Conservation (phyloP, 345 rosid genomes). For the Dipteronia sinensis region DNA sequence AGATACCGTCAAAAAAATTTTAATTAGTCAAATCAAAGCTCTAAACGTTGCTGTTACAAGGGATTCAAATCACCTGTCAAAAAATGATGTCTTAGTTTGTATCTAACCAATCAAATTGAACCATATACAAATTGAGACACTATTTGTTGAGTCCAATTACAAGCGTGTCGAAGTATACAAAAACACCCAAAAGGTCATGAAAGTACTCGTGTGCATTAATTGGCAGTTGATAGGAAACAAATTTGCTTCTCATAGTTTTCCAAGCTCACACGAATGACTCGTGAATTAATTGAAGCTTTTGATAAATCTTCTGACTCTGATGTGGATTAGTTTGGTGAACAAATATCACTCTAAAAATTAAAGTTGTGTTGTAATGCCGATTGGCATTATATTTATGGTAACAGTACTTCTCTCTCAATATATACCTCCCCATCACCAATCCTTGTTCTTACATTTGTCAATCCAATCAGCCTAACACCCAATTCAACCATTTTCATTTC, state of each 20-base stretch:
- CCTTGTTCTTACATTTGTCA: conserved; percentile 5
- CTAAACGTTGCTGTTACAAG: too few species aligned
- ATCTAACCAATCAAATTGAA: too few species aligned
- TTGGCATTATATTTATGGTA: neutral
- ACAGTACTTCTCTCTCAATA: neutral
- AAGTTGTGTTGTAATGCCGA: neutral
- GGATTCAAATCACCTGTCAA: too few species aligned
- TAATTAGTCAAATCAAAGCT: too few species aligned
- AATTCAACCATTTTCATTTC: neutral
- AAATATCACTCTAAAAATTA: neutral
- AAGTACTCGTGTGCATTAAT: neutral
- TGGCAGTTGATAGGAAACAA: neutral
- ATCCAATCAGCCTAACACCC: neutral
- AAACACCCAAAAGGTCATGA: too few species aligned
- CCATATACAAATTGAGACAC: too few species aligned
- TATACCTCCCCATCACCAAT: too few species aligned
- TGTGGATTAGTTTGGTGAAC: conserved; percentile 13
- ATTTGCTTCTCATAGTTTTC: neutral
- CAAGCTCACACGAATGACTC: conserved; percentile 23
- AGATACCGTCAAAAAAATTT: too few species aligned
- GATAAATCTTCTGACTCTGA: neutral
- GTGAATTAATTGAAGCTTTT: conserved; percentile 18
- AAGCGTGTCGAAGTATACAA: too few species aligned
- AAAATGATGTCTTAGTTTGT: too few species aligned
- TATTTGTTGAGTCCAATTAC: too few species aligned